Evolutionary conservation across 2,329 filamentous ascomycete species (phyloP), one percentile per base, ranked within the genome.

Genomic region (Talaromyces sp.): DNA sequence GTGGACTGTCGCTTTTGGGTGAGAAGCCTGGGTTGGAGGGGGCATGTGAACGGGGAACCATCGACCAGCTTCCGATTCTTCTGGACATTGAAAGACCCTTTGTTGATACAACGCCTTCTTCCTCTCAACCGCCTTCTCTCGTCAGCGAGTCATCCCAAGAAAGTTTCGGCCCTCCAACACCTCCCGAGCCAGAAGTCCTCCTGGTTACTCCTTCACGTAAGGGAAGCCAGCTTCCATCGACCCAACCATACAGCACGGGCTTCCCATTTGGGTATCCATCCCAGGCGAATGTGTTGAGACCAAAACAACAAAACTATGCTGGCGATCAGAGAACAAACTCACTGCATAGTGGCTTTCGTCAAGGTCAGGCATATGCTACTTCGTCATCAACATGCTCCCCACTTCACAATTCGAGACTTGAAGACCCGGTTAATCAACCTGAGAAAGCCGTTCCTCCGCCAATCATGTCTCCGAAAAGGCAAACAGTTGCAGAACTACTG

Each of bases 61-160:
- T 80, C 63, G 77, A 80, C 64, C 79, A 81, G 64, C 72, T 72
- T 59, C 78, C 79, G 6, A 70, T 81, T 51, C 73, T 81, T 53
- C 61, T 78, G 58, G 67, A 73, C 57, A 63, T 64, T 39, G 62
- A 67, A 4, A 62, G 56, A 51, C 63, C 62, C 57, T 57, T 64
- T 10, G 57, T 60, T 33, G 64, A 67, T 39, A 63, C 61, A 7
- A 63, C 63, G 56, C 51, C 60, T 61, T 55, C 55, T 7, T 54
- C 51, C 58, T 67, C 59, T 58, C 68, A 61, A 57, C 63, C 61
- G 4, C 56, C 63, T 30, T 63, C 55, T 51, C 62, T 67, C 30
- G 67, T 62, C 47, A 67, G 64, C 62, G 55, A 65, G 39, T 71
- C 69, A 25, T 72, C 72, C 10, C 67, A 69, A 56, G 70, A 71